These are phyloP conservation scores for Tubosaeta sp. DNA, from an alignment of 768 basidiomycete genomes.

Conservation along the genomic window DNA sequence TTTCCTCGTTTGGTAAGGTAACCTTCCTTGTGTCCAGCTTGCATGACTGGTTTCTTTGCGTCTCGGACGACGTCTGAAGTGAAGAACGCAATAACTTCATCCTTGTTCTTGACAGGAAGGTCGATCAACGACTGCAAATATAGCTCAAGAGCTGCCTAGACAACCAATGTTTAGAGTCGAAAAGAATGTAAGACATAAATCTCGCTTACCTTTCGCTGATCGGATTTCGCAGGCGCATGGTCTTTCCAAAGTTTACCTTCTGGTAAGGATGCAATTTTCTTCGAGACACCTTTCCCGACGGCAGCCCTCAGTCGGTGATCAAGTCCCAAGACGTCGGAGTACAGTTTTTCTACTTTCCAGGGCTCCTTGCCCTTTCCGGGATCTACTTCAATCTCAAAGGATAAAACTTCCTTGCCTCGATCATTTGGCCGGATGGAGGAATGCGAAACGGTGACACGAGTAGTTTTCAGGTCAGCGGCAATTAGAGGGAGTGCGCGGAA, in stretches of 20 bases:
- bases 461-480: constrained; percentile 66
- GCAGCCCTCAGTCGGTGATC: constrained; percentile 67
- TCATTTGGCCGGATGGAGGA: constrained; percentile 88
- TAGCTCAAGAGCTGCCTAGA: constrained; percentile 69
- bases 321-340: constrained; percentile 85
- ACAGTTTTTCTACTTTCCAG: constrained; percentile 90
- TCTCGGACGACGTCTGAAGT: constrained; percentile 84
- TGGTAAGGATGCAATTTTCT: constrained; percentile 77
- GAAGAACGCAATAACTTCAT: constrained; percentile 89
- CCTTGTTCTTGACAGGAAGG: constrained; percentile 80
- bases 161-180: constrained; percentile 7
- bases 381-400: constrained; percentile 76
- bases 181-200: not conserved
- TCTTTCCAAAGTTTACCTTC: constrained; percentile 96
- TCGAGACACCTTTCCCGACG: constrained; percentile 61
- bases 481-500: constrained; percentile 75
- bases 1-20: constrained; percentile 95
- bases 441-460: constrained; percentile 66
- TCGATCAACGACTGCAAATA: constrained; percentile 83
- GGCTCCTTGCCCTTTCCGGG: constrained; percentile 66
- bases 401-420: constrained; percentile 86
- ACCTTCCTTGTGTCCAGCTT: constrained; percentile 87
- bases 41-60: constrained; percentile 70
- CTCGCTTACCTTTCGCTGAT: constrained; percentile 82
- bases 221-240: constrained; percentile 93